These are phyloP conservation scores for Plasmodium fragile DNA, from an alignment of 169 alveolate species.

Conservation along the genomic window DNA sequence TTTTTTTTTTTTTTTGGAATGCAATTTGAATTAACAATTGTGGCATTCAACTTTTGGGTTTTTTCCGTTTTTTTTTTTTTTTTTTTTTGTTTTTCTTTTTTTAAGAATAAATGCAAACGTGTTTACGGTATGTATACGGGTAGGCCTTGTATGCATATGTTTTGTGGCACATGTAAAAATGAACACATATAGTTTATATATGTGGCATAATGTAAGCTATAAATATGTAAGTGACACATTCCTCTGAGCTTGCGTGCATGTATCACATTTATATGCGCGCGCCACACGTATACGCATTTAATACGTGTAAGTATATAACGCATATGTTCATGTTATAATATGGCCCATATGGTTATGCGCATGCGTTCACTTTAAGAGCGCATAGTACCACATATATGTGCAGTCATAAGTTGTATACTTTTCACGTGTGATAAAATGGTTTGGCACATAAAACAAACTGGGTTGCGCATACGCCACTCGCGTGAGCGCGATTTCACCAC, in stretches of 20 bases:
- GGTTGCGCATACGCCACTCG: neutral
- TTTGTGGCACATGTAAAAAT: neutral
- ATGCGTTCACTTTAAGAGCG: neutral
- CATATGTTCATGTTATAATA: constrained; percentile 7
- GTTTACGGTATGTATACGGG: neutral
- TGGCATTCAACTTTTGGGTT: neutral
- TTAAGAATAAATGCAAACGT: neutral
- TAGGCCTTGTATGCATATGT: neutral
- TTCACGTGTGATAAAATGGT: neutral
- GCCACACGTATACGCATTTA: neutral
- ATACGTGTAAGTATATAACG: neutral
- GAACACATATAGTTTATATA: neutral
- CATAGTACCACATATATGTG: neutral
- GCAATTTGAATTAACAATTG: neutral
- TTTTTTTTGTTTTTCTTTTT: neutral
- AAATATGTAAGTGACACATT: neutral
- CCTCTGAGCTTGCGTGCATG: neutral
- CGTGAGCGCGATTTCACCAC: neutral
- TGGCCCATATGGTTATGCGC: neutral
- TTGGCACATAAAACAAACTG: neutral
- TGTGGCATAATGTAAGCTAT: neutral
- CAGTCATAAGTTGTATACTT: neutral
- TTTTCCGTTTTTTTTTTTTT: neutral
- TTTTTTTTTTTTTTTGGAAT: neutral
- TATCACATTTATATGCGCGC: neutral